Conservation (phyloP, 148 eudicot species). For the Rhododendron vialii region DNA sequence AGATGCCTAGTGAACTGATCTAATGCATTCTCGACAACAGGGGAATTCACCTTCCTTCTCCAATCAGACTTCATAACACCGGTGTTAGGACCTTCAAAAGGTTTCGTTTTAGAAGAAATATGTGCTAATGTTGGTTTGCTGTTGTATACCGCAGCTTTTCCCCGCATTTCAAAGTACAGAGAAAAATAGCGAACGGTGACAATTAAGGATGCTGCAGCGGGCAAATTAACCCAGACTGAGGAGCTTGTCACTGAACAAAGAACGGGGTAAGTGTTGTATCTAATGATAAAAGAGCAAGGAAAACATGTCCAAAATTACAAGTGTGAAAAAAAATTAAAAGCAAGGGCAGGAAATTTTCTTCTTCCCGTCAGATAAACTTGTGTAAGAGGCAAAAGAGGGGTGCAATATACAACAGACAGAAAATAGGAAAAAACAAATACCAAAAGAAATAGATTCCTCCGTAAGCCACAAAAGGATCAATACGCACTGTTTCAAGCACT, state of each 20-base stretch:
- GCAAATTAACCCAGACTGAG: slow-evolving; percentile 92
- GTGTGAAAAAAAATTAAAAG: not conserved
- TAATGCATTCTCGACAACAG: slow-evolving; percentile 84
- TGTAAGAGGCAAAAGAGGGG: not conserved
- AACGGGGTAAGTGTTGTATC: slow-evolving; percentile 10
- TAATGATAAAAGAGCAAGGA: not conserved
- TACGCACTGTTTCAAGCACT: not conserved
- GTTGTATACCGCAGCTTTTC: slow-evolving; percentile 76
- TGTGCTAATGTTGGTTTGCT: slow-evolving; percentile 45
- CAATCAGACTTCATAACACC: slow-evolving; percentile 52
- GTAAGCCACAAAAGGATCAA: not conserved
- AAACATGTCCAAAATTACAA: not conserved
- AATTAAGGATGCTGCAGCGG: slow-evolving; percentile 63
- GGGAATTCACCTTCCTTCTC: slow-evolving; percentile 86
- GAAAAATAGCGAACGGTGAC: slow-evolving; percentile 68
- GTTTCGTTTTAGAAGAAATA: slow-evolving; percentile 33
- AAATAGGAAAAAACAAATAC: not conserved
- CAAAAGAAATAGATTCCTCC: not conserved
- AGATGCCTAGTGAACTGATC: slow-evolving; percentile 83
- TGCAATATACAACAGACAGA: not conserved
- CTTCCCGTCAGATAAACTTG: not conserved
- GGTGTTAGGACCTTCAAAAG: slow-evolving; percentile 36
- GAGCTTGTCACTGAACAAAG: slow-evolving; percentile 80
- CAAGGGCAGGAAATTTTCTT: not conserved
- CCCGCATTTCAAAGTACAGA: slow-evolving; percentile 69